Conservation (phyloP, 2,329 filamentous ascomycete species). For the Gyromitra esculenta region DNA sequence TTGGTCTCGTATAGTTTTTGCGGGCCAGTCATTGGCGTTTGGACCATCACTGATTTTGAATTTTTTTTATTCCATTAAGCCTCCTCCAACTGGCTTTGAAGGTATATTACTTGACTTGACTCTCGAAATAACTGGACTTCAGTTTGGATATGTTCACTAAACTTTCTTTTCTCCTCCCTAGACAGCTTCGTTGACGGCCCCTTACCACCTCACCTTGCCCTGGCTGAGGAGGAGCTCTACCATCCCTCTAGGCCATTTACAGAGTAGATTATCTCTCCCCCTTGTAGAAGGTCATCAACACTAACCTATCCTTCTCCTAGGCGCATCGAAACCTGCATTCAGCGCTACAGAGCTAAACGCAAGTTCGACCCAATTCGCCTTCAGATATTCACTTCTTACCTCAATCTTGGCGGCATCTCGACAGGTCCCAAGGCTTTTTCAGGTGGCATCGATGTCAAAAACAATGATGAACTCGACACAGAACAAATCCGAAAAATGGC, state of each 20-base stretch:
- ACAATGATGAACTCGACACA: constrained; percentile 70
- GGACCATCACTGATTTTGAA: constrained; percentile 5
- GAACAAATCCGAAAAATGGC: constrained; percentile 72
- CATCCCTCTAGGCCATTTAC: constrained; percentile 68
- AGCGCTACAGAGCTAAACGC: constrained; percentile 79
- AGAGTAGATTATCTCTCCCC: constrained; percentile 63
- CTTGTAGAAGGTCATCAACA: neutral
- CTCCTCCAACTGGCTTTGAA: constrained; percentile 74
- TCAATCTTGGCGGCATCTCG: constrained; percentile 83
- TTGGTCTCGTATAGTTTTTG: neutral
- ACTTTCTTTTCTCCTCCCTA: constrained; percentile 55
- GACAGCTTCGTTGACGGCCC: constrained; percentile 83
- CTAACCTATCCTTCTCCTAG: constrained; percentile 61
- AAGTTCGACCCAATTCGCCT: constrained; percentile 73
- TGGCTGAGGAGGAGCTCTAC: constrained; percentile 76
- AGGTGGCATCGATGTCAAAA: constrained; percentile 69
- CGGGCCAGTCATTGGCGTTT: neutral
- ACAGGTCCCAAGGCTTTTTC: constrained; percentile 70
- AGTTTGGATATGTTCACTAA: constrained; percentile 51
- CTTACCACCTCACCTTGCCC: constrained; percentile 74
- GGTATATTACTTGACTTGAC: constrained; percentile 61
- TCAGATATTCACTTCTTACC: constrained; percentile 79
- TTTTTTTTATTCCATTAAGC: constrained; percentile 56
- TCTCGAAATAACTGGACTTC: constrained; percentile 59
- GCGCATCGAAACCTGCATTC: constrained; percentile 85